phyloP scores from a whole-genome alignment of 2,329 filamentous ascomycete genomes.

The Dissoconium aciculare region DNA sequence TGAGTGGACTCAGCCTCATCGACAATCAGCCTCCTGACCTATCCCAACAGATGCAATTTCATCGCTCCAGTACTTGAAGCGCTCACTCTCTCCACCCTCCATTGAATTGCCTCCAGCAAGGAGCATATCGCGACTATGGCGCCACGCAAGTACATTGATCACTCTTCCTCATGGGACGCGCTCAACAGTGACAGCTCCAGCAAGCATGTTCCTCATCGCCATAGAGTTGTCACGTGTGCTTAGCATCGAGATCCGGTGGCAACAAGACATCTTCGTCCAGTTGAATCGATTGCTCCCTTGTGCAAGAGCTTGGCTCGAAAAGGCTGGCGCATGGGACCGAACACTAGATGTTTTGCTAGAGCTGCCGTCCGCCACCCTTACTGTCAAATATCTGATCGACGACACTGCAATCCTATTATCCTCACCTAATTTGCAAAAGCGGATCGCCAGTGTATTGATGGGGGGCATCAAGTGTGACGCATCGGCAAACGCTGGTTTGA shows the following conservation, averaged over 20 bases:
- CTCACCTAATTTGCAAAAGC: constrained; percentile 8
- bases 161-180: constrained; percentile 29
- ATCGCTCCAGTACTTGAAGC: constrained; percentile 29
- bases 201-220: constrained; percentile 17
- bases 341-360: constrained; percentile 9
- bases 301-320: constrained; percentile 9
- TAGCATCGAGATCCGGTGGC: constrained; percentile 12
- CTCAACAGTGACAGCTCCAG: constrained; percentile 9
- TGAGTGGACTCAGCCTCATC: no score
- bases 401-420: constrained; percentile 3
- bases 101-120: constrained; percentile 27
- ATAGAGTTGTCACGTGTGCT: constrained; percentile 12
- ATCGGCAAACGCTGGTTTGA: constrained; percentile 5
- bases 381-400: constrained; percentile 8
- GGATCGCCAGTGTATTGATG: constrained; percentile 10
- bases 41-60: constrained; percentile 30
- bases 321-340: constrained; percentile 11
- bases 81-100: no score
- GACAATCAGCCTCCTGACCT: no score
- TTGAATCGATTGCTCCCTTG: constrained; percentile 8
- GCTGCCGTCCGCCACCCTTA: constrained; percentile 4
- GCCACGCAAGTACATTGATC: constrained; percentile 26
- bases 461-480: constrained; percentile 5
- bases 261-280: constrained; percentile 10
- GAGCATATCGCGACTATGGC: constrained; percentile 26